A percentile compares a stretch with the other conserved stretches of the same genome.
phyloP scores from a whole-genome alignment of 495 filamentous ascomycete species.

The Corynascus novoguineensis region DNA sequence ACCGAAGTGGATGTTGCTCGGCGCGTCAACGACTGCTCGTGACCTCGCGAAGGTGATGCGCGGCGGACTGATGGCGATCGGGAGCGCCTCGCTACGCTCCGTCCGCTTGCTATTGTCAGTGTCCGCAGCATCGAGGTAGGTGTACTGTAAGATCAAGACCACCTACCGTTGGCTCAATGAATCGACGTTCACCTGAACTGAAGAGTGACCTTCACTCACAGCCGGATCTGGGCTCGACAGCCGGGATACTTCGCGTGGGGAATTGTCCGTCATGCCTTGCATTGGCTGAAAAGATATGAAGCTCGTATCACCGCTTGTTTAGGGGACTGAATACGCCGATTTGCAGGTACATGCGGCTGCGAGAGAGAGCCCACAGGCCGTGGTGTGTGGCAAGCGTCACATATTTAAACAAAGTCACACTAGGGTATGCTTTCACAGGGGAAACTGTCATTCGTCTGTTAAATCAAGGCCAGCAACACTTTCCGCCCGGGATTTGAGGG shows the following conservation, averaged over 20 bases:
- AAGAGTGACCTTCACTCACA: constrained; percentile 26
- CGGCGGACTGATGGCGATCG: constrained; percentile 11
- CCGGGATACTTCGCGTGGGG: constrained; percentile 2
- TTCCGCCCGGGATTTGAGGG: neutral
- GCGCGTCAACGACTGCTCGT: constrained; percentile 10
- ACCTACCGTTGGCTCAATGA: constrained; percentile 22
- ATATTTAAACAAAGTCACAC: constrained; percentile 7
- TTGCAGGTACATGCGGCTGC: neutral
- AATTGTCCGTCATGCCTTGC: constrained; percentile 12
- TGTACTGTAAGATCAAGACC: neutral
- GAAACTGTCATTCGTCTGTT: neutral
- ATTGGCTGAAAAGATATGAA: neutral
- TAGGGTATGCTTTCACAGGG: neutral
- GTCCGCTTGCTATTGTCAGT: constrained; percentile 4
- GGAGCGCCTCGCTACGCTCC: constrained; percentile 1
- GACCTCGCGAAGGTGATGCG: constrained; percentile 11
- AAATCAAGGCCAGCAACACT: constrained; percentile 1
- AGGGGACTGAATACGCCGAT: neutral
- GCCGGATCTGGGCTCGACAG: constrained; percentile 12
- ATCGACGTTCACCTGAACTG: constrained; percentile 27
- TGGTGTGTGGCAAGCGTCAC: neutral
- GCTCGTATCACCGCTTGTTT: neutral
- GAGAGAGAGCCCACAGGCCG: neutral
- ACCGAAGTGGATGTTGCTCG: constrained; percentile 20
- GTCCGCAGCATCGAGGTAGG: neutral